Evolutionary conservation across 768 basidiomycete genomes (phyloP).

Genomic region (Macrolepiota albuminosa): DNA sequence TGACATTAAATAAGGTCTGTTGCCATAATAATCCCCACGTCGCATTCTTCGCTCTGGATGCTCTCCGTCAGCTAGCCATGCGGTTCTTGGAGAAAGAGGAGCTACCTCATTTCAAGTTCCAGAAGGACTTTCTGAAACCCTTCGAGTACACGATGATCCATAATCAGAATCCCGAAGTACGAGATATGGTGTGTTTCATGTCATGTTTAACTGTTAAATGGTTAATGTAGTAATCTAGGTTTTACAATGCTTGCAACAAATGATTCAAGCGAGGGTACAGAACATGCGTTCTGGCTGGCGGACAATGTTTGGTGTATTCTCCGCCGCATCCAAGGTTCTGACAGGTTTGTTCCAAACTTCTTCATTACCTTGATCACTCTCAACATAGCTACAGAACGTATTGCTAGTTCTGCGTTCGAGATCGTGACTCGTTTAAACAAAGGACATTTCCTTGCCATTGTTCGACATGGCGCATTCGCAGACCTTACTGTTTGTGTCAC

Average conservation of each 20-base stretch:
- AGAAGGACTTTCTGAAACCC: conserved; percentile 97
- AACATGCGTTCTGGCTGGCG: conserved; percentile 98
- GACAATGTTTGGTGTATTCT: conserved; percentile 98
- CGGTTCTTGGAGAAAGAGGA: conserved; percentile 99
- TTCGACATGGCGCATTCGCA: conserved; percentile 90
- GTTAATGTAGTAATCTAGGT: conserved; percentile 45
- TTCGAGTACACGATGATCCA: conserved; percentile 98
- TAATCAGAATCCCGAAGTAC: conserved; percentile 91
- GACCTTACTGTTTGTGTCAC: conserved; percentile 97
- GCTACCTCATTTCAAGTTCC: conserved; percentile 96
- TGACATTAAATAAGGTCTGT: conserved; percentile 64
- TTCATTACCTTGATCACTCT: conserved; percentile 7
- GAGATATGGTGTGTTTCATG: conserved; percentile 75
- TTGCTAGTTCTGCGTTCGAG: conserved; percentile 92
- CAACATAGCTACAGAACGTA: conserved; percentile 57
- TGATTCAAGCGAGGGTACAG: conserved; percentile 92
- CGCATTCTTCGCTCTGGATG: conserved; percentile 94
- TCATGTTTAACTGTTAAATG: background rate
- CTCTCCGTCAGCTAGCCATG: conserved; percentile 95
- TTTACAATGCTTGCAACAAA: conserved; percentile 95
- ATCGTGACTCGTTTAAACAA: conserved; percentile 89
- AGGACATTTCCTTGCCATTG: conserved; percentile 87
- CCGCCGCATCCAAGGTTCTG: conserved; percentile 89
- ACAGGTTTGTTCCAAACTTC: conserved; percentile 53
- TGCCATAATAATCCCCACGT: conserved; percentile 98